A percentile compares a stretch with the other conserved stretches of the same genome.
Evolutionary conservation across 495 filamentous ascomycete species (phyloP).

Genomic region (Daldinia bambusicola): DNA sequence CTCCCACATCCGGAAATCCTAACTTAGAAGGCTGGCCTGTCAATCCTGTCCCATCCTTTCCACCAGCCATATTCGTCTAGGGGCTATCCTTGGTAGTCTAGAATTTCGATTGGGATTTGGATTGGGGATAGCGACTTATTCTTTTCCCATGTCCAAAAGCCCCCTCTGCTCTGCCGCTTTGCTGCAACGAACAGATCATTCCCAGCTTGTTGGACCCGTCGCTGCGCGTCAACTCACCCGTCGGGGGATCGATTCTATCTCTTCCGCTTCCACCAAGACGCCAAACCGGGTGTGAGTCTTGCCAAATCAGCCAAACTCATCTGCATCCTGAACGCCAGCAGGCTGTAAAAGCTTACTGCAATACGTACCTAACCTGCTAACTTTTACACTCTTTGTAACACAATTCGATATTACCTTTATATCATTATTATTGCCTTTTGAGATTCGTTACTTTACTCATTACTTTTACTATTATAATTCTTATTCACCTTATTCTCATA

Average conservation of each 20-base stretch:
- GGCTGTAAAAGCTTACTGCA: slow-evolving; percentile 23
- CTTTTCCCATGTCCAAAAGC: slow-evolving; percentile 5
- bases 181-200: slow-evolving; percentile 40
- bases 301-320: slow-evolving; percentile 32
- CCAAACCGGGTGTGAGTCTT: slow-evolving; percentile 33
- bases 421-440: slow-evolving; percentile 17
- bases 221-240: slow-evolving; percentile 41
- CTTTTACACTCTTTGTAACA: background rate
- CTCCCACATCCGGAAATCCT: slow-evolving; percentile 36
- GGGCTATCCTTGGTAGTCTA: slow-evolving; percentile 35
- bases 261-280: slow-evolving; percentile 34
- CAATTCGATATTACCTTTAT: slow-evolving; percentile 14
- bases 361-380: slow-evolving; percentile 13
- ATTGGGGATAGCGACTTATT: slow-evolving; percentile 25
- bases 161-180: slow-evolving; percentile 9
- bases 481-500: slow-evolving; percentile 10
- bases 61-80: slow-evolving; percentile 36
- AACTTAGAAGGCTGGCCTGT: slow-evolving; percentile 20
- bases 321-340: slow-evolving; percentile 28
- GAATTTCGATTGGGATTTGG: slow-evolving; percentile 31
- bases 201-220: slow-evolving; percentile 42
- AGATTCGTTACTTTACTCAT: slow-evolving; percentile 6
- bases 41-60: slow-evolving; percentile 4
- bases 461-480: slow-evolving; percentile 7
- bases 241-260: slow-evolving; percentile 31